phyloP scores from a whole-genome alignment of 176 grass and related monocot species.

The Oryza longistaminata region DNA sequence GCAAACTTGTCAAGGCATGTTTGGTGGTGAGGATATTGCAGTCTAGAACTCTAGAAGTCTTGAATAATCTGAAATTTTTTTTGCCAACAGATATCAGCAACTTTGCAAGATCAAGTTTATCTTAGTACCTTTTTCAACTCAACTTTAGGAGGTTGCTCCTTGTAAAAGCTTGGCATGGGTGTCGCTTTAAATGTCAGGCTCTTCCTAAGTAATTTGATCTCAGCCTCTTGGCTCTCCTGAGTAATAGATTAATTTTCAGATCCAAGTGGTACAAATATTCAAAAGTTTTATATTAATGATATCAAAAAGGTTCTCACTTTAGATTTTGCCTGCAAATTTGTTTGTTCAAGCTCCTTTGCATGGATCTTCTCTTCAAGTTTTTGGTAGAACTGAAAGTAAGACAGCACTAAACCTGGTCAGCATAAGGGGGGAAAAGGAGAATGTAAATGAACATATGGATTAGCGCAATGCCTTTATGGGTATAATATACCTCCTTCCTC shows the following conservation, averaged over 20 bases:
- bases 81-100: conserved; percentile 8
- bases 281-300: conserved; percentile 32
- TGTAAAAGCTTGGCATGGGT: conserved; percentile 97
- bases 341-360: conserved; percentile 86
- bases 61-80: conserved; percentile 12
- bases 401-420: neutral
- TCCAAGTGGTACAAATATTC: conserved; percentile 1
- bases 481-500: conserved; percentile 72
- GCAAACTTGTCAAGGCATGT: neutral
- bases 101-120: neutral
- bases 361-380: conserved; percentile 94
- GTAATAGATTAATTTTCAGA: conserved; percentile 37
- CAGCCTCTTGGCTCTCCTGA: conserved; percentile 95
- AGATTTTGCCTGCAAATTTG: conserved; percentile 85
- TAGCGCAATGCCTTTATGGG: neutral
- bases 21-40: neutral
- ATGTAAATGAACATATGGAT: neutral
- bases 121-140: conserved; percentile 87
- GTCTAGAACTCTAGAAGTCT: neutral
- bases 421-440: neutral
- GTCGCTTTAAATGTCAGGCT: conserved; percentile 92
- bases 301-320: conserved; percentile 51
- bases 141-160: conserved; percentile 85
- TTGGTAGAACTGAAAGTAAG: conserved; percentile 72
- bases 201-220: conserved; percentile 92